These are phyloP conservation scores for Colletotrichum spinosum DNA, from an alignment of 2,329 filamentous ascomycete genomes.

Conservation along the genomic window DNA sequence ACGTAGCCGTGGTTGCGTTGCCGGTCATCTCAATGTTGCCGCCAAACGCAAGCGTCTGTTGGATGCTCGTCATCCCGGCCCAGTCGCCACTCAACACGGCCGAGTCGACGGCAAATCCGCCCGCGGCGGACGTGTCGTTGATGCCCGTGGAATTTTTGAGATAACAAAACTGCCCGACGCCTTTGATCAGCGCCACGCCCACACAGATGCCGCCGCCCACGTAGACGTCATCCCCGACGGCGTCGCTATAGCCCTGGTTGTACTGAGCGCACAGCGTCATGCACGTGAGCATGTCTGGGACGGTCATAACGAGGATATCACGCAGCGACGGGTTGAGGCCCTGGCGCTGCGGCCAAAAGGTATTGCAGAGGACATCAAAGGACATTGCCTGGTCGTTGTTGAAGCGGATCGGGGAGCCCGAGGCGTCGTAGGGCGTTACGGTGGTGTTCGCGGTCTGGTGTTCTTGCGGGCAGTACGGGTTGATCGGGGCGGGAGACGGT, in stretches of 20 bases:
- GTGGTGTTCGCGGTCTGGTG: constrained; percentile 6
- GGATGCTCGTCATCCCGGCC: constrained; percentile 21
- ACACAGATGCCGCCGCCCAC: constrained; percentile 36
- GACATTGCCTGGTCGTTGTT: constrained; percentile 37
- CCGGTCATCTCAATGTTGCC: constrained; percentile 21
- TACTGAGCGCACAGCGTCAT: constrained; percentile 38
- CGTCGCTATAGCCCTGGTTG: constrained; percentile 37
- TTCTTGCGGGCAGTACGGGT: constrained; percentile 29
- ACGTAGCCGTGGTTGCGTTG: constrained; percentile 21
- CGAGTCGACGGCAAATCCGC: constrained; percentile 32
- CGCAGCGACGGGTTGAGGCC: constrained; percentile 32
- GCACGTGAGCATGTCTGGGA: constrained; percentile 37
- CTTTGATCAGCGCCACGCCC: constrained; percentile 34
- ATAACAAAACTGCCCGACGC: constrained; percentile 34
- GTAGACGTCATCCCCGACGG: constrained; percentile 35
- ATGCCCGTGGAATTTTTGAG: constrained; percentile 35
- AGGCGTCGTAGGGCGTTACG: constrained; percentile 37
- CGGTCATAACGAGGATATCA: constrained; percentile 33
- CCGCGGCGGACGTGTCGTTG: constrained; percentile 30
- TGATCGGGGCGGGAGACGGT: constrained; percentile 35
- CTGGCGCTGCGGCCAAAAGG: constrained; percentile 35
- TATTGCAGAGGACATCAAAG: constrained; percentile 36
- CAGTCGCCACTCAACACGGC: constrained; percentile 29
- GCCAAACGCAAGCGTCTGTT: constrained; percentile 33
- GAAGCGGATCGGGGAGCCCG: constrained; percentile 35